Conservation (phyloP, 2,329 filamentous ascomycete genomes). For the Ambrosiella xylebori region DNA sequence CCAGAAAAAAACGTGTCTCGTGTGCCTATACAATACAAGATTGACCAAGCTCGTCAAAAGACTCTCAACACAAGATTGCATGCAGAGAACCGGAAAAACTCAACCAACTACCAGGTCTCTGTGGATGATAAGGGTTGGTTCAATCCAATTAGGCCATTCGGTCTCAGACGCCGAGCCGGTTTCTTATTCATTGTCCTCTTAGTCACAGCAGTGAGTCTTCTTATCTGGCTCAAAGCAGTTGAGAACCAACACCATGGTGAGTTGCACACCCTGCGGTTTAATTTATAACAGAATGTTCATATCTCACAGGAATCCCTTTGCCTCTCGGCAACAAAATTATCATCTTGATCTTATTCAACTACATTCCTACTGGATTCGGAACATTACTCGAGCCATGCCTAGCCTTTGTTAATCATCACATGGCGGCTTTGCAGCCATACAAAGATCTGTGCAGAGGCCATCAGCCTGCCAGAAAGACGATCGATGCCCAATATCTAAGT, state of each 20-base stretch:
- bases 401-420: conserved; percentile 33
- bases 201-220: conserved; percentile 9
- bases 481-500: conserved; percentile 29
- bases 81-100: neutral
- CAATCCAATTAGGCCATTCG: conserved; percentile 16
- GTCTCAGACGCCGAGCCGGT: conserved; percentile 14
- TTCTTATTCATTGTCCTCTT: conserved; percentile 13
- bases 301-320: too few relatives aligned
- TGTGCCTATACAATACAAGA: too few relatives aligned
- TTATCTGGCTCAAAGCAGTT: conserved; percentile 17
- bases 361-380: conserved; percentile 37
- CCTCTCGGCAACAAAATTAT: too few relatives aligned
- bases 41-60: too few relatives aligned
- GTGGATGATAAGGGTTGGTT: too few relatives aligned
- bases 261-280: too few relatives aligned
- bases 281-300: too few relatives aligned
- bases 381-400: conserved; percentile 40
- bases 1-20: neutral
- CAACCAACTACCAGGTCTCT: neutral
- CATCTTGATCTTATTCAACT: conserved; percentile 26
- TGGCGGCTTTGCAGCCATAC: conserved; percentile 38
- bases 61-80: neutral
- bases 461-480: conserved; percentile 19
- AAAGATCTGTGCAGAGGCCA: conserved; percentile 27
- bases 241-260: conserved; percentile 15